Percentiles rank a stretch among this genome's conserved stretches.
Evolutionary conservation across 441 rosid species (phyloP).

Genomic region (Erodium moschatum): DNA sequence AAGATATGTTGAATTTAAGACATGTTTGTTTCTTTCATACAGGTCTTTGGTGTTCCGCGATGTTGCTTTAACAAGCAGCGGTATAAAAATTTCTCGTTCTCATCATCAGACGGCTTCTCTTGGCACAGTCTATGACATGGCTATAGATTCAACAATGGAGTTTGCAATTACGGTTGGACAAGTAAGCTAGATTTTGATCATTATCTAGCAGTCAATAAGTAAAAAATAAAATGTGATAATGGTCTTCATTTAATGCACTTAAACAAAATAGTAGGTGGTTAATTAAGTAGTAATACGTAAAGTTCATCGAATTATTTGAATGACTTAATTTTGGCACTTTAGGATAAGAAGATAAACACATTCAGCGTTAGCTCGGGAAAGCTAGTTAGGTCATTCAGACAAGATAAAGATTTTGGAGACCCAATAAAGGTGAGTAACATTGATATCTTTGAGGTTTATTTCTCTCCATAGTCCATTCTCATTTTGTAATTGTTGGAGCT

Average conservation of each 20-base stretch:
- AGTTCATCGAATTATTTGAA: too few relatives aligned
- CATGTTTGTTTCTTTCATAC: slow-evolving; percentile 20
- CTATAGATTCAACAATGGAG: slow-evolving; percentile 50
- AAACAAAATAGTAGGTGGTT: slow-evolving; percentile 2
- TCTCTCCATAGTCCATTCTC: slow-evolving; percentile 5
- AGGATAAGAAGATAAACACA: slow-evolving; percentile 79
- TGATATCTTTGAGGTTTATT: slow-evolving; percentile 13
- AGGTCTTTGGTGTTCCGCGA: slow-evolving; percentile 67
- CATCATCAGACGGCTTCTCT: slow-evolving; percentile 61
- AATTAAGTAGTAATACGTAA: not conserved
- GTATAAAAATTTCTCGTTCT: slow-evolving; percentile 40
- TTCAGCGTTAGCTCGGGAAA: slow-evolving; percentile 56
- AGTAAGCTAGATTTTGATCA: slow-evolving; percentile 33
- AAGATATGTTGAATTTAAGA: slow-evolving; percentile 10
- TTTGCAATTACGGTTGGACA: slow-evolving; percentile 73
- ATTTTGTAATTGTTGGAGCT: slow-evolving; percentile 22
- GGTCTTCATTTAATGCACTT: slow-evolving; percentile 1
- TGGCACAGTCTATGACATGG: slow-evolving; percentile 82
- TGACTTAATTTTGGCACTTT: slow-evolving; percentile 16
- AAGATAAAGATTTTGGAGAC: slow-evolving; percentile 62
- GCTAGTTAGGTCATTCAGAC: slow-evolving; percentile 65
- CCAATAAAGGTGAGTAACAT: slow-evolving; percentile 50
- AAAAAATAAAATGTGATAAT: slow-evolving; percentile 3
- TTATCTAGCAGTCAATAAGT: slow-evolving; percentile 12
- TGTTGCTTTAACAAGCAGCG: slow-evolving; percentile 32